Evolutionary conservation across 495 filamentous ascomycete species (phyloP).

Genomic region (Choiromyces venosus): DNA sequence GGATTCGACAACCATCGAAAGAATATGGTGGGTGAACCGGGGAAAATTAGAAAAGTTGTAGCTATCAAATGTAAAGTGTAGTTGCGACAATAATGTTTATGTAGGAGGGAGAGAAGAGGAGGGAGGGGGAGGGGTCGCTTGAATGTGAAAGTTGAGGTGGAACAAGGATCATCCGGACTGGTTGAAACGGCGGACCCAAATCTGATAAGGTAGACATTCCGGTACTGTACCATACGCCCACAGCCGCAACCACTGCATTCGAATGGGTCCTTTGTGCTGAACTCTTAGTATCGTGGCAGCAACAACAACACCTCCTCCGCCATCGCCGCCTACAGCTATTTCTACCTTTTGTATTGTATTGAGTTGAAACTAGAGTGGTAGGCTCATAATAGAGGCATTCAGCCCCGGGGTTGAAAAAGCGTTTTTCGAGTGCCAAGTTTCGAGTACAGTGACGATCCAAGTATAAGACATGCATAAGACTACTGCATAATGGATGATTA

Average conservation of each 20-base stretch:
- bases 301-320: not conserved
- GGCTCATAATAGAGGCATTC: not conserved
- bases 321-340: not conserved
- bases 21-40: not conserved
- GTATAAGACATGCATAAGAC: too few species aligned
- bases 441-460: too few species aligned
- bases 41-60: not conserved
- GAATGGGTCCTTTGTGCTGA: too few species aligned
- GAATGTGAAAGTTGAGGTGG: not conserved
- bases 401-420: too few species aligned
- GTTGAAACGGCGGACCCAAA: not conserved
- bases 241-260: not conserved
- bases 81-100: not conserved
- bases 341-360: not conserved
- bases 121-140: not conserved
- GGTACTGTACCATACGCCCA: not conserved
- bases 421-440: too few species aligned
- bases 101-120: not conserved
- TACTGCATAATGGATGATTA: too few species aligned
- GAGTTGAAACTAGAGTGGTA: not conserved
- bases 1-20: not conserved
- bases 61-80: not conserved
- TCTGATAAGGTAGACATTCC: too few species aligned
- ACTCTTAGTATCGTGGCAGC: not conserved
- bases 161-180: not conserved